Evolutionary conservation across 176 grass and related monocot genomes (phyloP).

Genomic region (Paspalum notatum): DNA sequence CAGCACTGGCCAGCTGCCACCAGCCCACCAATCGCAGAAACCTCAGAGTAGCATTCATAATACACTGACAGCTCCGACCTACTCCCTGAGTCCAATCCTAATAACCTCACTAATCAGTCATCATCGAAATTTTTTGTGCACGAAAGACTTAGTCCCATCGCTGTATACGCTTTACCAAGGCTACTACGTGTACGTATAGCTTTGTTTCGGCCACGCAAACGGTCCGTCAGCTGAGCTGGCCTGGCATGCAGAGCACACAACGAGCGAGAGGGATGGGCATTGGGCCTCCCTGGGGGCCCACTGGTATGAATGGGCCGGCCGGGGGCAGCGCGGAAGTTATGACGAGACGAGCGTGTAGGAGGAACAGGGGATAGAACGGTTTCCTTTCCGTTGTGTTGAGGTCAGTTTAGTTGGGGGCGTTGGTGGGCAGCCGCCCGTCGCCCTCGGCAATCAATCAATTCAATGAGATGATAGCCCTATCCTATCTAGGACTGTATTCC

Average conservation of each 20-base stretch:
- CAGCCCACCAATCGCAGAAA: constrained; percentile 28
- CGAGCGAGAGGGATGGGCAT: neutral
- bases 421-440: too few relatives aligned
- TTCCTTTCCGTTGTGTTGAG: constrained; percentile 24
- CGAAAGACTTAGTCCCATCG: neutral
- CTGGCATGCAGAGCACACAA: too few relatives aligned
- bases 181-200: too few relatives aligned
- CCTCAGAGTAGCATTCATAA: neutral
- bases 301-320: constrained; percentile 8
- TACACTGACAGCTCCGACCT: neutral
- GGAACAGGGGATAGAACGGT: neutral
- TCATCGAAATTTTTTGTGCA: neutral
- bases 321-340: too few relatives aligned
- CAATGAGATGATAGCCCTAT: too few relatives aligned
- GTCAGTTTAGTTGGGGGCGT: too few relatives aligned
- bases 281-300: neutral
- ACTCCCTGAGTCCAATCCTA: neutral
- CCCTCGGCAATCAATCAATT: too few relatives aligned
- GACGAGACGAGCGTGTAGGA: too few relatives aligned
- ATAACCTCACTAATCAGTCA: neutral
- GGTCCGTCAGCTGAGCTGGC: too few relatives aligned
- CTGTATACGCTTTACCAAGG: too few relatives aligned
- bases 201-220: too few relatives aligned
- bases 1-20: constrained; percentile 16
- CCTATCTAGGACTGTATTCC: too few relatives aligned